A percentile compares a stretch with the other conserved stretches of the same genome.
Conservation (phyloP, 108 stramenopile genomes). For the Schizochytrium sp. region DNA sequence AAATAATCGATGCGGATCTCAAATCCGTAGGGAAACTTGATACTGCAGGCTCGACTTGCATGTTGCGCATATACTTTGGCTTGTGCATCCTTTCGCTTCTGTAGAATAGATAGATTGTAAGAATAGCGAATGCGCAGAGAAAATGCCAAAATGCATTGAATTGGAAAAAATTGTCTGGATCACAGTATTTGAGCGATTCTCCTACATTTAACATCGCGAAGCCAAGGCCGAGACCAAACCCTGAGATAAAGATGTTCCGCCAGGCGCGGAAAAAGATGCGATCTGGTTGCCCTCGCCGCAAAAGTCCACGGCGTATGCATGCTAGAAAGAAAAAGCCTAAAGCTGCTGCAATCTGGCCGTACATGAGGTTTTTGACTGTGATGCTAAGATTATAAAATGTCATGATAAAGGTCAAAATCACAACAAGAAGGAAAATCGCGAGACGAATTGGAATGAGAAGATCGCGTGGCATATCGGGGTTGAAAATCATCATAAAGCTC, state of each 20-base stretch:
- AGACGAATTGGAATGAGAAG: background rate
- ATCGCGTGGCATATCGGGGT: background rate
- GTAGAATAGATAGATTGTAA: background rate
- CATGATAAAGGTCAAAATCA: background rate
- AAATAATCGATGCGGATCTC: background rate
- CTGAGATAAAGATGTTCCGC: background rate
- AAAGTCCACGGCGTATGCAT: background rate
- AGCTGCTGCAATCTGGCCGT: background rate
- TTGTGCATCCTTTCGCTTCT: conserved; percentile 34
- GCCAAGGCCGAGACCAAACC: background rate
- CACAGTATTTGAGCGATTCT: background rate
- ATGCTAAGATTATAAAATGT: background rate
- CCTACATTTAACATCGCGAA: background rate
- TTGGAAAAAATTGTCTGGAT: background rate
- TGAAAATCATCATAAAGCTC: background rate
- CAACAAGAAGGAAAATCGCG: background rate
- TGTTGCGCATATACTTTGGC: background rate
- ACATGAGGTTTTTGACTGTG: background rate
- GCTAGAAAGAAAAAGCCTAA: background rate
- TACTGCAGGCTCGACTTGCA: background rate
- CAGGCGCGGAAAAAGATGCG: conserved; percentile 29
- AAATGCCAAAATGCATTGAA: conserved; percentile 23
- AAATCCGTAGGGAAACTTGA: background rate
- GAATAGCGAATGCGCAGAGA: background rate
- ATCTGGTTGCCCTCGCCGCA: background rate